Conservation (phyloP, 306 rosid genomes). For the Clitoria ternatea region DNA sequence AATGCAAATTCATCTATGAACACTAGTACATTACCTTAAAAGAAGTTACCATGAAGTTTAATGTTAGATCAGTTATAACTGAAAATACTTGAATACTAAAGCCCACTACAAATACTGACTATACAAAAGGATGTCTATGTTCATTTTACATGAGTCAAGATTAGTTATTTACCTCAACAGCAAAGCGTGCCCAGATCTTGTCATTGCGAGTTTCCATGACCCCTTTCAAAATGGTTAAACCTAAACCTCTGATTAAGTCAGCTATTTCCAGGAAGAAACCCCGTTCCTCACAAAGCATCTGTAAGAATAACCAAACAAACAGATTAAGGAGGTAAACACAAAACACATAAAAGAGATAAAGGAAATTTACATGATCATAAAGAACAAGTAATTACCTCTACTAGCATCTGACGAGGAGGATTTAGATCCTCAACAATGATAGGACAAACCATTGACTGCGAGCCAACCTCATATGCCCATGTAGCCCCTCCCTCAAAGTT, state of each 20-base stretch:
- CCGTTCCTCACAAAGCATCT: slow-evolving; percentile 97
- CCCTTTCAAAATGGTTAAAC: slow-evolving; percentile 90
- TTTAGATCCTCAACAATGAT: slow-evolving; percentile 93
- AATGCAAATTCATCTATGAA: not conserved
- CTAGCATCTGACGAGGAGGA: slow-evolving; percentile 93
- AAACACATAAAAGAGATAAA: not conserved
- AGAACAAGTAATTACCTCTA: slow-evolving; percentile 56
- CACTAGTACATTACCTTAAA: not conserved
- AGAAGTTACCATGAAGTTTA: not conserved
- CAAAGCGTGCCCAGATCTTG: slow-evolving; percentile 96
- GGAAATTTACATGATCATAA: not conserved
- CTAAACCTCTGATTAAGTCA: slow-evolving; percentile 81
- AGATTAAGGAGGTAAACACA: not conserved
- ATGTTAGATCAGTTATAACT: not conserved
- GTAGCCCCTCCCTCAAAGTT: slow-evolving; percentile 95
- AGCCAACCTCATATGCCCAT: slow-evolving; percentile 96
- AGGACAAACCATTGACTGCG: slow-evolving; percentile 85
- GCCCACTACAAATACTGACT: not conserved
- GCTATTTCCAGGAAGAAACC: slow-evolving; percentile 95
- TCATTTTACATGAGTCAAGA: not conserved
- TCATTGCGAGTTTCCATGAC: slow-evolving; percentile 87
- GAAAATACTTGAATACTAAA: not conserved
- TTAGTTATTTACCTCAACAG: slow-evolving; percentile 71
- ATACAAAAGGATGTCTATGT: not conserved
- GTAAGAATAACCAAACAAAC: slow-evolving; percentile 2